Evolutionary conservation across 257 asterid genomes (phyloP).

Genomic region (Penstemon newberryi): DNA sequence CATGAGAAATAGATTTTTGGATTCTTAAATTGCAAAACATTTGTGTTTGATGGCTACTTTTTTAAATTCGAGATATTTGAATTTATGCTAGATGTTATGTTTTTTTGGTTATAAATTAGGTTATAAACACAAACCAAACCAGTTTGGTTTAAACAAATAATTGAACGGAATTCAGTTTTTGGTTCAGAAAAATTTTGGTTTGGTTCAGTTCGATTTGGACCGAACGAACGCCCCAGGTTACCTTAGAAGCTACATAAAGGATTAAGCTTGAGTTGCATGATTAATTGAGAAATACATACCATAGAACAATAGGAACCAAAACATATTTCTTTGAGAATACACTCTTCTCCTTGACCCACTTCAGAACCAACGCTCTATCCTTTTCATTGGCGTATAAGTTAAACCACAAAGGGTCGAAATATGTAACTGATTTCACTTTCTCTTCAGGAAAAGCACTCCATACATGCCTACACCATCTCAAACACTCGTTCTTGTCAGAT

Average conservation of each 20-base stretch:
- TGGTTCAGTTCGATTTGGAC: no score
- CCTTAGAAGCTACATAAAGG: background rate
- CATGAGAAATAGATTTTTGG: no score
- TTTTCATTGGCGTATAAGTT: constrained; percentile 29
- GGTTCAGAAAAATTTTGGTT: no score
- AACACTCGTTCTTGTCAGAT: background rate
- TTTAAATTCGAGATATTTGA: no score
- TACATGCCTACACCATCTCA: constrained; percentile 42
- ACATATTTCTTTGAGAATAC: constrained; percentile 57
- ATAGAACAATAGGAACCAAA: constrained; percentile 63
- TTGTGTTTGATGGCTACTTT: no score
- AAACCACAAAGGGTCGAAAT: constrained; percentile 62
- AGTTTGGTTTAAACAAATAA: no score
- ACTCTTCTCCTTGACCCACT: constrained; percentile 51
- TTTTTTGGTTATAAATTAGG: no score
- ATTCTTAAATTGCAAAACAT: no score
- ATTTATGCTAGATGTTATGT: no score
- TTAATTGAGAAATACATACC: constrained; percentile 44
- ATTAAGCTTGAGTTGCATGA: background rate
- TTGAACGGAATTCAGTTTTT: no score
- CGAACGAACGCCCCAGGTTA: no score
- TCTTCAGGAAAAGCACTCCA: constrained; percentile 54
- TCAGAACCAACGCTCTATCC: constrained; percentile 39
- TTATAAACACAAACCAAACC: no score
- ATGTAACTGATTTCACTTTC: constrained; percentile 40